Evolutionary conservation across 2,329 filamentous ascomycete species (phyloP).

Genomic region (Ilyonectria robusta): DNA sequence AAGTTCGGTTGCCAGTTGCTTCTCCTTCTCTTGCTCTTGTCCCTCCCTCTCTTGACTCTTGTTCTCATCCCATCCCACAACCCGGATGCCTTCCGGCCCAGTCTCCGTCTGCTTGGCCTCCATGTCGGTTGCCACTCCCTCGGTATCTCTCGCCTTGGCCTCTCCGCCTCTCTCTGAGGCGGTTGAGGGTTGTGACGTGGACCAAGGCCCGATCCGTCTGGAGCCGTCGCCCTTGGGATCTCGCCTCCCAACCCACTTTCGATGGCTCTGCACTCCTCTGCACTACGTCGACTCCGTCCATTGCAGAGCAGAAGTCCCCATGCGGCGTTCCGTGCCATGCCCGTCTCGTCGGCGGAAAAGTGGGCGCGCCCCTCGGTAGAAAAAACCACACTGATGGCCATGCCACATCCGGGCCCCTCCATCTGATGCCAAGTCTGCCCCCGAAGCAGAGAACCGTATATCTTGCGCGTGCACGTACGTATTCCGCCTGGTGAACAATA

Average conservation of each 20-base stretch:
- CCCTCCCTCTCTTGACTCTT: too few species aligned
- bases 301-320: neutral
- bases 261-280: neutral
- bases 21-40: neutral
- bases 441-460: neutral
- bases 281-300: neutral
- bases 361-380: conserved; percentile 1
- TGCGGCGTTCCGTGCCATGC: neutral
- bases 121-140: neutral
- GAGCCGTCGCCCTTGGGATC: conserved; percentile 32
- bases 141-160: neutral
- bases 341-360: conserved; percentile 17
- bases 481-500: neutral
- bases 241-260: conserved; percentile 18
- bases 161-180: neutral
- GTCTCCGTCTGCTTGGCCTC: neutral
- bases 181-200: conserved; percentile 41
- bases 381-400: neutral
- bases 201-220: conserved; percentile 48
- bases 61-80: neutral
- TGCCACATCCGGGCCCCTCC: neutral
- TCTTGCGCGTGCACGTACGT: neutral
- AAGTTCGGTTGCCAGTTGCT: neutral
- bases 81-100: neutral
- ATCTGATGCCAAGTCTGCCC: neutral